A percentile compares a stretch with the other conserved stretches of the same genome.
Conservation (phyloP, 345 rosid genomes). For the Rhizophora apiculata region DNA sequence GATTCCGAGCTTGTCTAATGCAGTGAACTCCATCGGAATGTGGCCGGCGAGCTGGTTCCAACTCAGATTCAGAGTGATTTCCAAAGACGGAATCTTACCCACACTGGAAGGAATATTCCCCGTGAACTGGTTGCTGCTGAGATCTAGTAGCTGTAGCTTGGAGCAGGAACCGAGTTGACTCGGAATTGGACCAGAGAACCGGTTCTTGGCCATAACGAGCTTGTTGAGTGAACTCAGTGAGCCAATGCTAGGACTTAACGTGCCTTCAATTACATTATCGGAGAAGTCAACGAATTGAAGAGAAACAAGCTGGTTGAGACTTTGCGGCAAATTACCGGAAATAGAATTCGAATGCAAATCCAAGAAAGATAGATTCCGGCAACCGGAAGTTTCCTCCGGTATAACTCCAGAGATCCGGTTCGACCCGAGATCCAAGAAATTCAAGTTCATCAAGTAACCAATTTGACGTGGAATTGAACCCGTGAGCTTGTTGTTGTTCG, state of each 20-base stretch:
- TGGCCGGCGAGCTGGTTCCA: constrained; percentile 55
- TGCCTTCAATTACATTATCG: constrained; percentile 52
- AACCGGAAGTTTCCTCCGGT: constrained; percentile 56
- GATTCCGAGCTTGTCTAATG: constrained; percentile 57
- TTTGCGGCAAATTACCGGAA: constrained; percentile 54
- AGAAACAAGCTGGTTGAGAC: constrained; percentile 41
- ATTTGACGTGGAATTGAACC: constrained; percentile 60
- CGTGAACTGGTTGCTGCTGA: constrained; percentile 56
- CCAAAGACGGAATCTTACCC: constrained; percentile 63
- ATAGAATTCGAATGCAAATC: constrained; percentile 79
- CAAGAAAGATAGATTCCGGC: constrained; percentile 62
- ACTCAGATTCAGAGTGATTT: constrained; percentile 81
- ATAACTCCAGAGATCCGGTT: constrained; percentile 61
- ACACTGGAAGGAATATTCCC: constrained; percentile 63
- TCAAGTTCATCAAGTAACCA: constrained; percentile 55
- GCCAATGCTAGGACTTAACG: constrained; percentile 54
- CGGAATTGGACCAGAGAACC: constrained; percentile 64
- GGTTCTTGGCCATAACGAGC: constrained; percentile 60
- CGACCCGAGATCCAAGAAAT: constrained; percentile 67
- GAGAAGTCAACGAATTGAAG: constrained; percentile 69
- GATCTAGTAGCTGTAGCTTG: constrained; percentile 69
- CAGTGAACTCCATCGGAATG: constrained; percentile 57
- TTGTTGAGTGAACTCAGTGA: constrained; percentile 60
- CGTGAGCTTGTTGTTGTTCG: constrained; percentile 48
- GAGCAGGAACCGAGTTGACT: constrained; percentile 57